Base-by-base conservation (phyloP, 2,329 filamentous ascomycete genomes). In the Fusarium sterilihyphosum region DNA sequence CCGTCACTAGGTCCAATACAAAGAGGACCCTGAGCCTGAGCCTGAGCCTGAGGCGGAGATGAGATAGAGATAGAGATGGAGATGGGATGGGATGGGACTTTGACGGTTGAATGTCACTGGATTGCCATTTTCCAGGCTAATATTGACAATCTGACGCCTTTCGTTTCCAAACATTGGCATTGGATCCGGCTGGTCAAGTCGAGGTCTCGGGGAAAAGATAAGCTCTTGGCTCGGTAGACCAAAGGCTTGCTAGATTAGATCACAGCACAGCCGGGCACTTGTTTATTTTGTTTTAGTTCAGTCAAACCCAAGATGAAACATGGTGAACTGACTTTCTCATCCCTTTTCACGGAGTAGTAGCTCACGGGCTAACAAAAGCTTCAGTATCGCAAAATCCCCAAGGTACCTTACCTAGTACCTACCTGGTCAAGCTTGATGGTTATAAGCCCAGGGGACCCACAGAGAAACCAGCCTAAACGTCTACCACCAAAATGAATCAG, bases 401-500 rank as follows among this genome's bases (percentile, higher is more conserved):
- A 24, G n/a, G n/a, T 44, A 44, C 41, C 41, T n/a, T 22, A 8
- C 38, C 38, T 43, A 37, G 16, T 26, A 26, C 41, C 10, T 24
- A 44, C n/a, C 16, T 24, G 24, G 44, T 33, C 40, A 59, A 35
- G 44, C 56, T 66, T 66, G 38, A 50, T 50, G 50, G 58, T 37
- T 70, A 43, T 40, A 69, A 46, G 38, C 26, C 26, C 31, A 65
- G n/a, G 50, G 63, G 31, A 29, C 49, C 70, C 70, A 73, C 70
- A 53, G 40, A 47, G 40, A 72, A 63, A 54, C 24, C 50, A 61
- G 40, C 31, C 68, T 71, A 74, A 74, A 52, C 50, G 52, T 40
- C 33, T 50, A 53, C 71, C 56, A 74, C 63, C 43, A 35, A 69
- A 74, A 64, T 72, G 71, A 74, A 72, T 65, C 47, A 33, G 40